Conservation (phyloP, 2,329 filamentous ascomycete genomes). For the Alternaria ventricosa region DNA sequence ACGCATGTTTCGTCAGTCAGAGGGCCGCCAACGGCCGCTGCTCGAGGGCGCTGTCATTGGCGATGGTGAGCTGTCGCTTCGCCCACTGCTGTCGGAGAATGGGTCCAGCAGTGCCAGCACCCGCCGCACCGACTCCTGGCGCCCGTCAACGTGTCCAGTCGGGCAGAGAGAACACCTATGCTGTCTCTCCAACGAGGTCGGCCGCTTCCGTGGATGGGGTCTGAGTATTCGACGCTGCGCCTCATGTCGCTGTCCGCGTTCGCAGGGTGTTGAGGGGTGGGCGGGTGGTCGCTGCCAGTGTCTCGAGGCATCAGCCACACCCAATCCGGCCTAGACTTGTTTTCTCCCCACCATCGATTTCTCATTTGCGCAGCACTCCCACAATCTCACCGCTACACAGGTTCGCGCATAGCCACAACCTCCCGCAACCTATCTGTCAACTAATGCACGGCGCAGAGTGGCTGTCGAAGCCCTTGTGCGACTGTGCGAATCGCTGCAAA, state of each 20-base stretch:
- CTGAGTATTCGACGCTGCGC: conserved; percentile 24
- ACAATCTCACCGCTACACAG: conserved; percentile 29
- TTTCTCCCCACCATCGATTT: conserved; percentile 13
- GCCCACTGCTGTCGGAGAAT: conserved; percentile 8
- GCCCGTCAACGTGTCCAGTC: conserved; percentile 24
- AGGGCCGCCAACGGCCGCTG: conserved; percentile 26
- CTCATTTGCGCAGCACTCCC: conserved; percentile 29
- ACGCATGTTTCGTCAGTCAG: conserved; percentile 31
- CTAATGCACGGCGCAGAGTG: conserved; percentile 18
- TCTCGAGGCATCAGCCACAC: conserved; percentile 26
- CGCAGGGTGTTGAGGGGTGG: conserved; percentile 18
- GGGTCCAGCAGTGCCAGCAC: conserved; percentile 28
- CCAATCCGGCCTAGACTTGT: conserved; percentile 10
- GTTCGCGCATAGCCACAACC: conserved; percentile 32
- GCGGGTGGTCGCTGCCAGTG: conserved; percentile 27
- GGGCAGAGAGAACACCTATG: conserved; percentile 1
- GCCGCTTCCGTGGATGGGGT: conserved; percentile 11
- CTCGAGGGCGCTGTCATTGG: conserved; percentile 24
- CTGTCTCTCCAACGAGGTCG: conserved; percentile 17
- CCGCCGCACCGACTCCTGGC: conserved; percentile 31
- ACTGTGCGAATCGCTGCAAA: conserved; percentile 4
- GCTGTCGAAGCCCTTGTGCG: conserved; percentile 18
- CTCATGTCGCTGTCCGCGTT: conserved; percentile 25
- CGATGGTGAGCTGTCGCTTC: conserved; percentile 8
- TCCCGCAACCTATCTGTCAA: conserved; percentile 6